Evolutionary conservation across 495 filamentous ascomycete species (phyloP).

Genomic region (Symbiotaphrina buchneri): DNA sequence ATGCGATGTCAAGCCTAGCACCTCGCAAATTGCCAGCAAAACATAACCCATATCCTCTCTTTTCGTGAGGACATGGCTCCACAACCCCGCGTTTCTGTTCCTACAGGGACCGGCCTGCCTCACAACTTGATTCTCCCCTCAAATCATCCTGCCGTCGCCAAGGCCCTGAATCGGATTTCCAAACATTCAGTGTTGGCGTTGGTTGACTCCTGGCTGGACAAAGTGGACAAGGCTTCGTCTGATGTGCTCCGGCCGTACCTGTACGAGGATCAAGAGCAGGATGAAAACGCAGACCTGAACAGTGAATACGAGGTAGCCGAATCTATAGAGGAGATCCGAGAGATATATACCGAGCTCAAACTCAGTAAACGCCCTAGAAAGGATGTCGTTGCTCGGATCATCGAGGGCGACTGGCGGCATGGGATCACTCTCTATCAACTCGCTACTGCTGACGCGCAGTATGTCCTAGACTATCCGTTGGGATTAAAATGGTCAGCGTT

Average conservation of each 20-base stretch:
- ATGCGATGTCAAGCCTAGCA: too few species aligned
- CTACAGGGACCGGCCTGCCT: slow-evolving; percentile 1
- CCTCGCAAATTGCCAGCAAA: too few species aligned
- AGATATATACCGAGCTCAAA: slow-evolving; percentile 32
- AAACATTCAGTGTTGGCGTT: slow-evolving; percentile 46
- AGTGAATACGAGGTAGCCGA: slow-evolving; percentile 35
- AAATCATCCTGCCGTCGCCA: slow-evolving; percentile 35
- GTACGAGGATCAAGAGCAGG: slow-evolving; percentile 21
- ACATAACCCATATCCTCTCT: too few species aligned
- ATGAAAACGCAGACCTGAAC: slow-evolving; percentile 15
- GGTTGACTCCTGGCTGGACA: slow-evolving; percentile 49
- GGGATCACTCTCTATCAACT: slow-evolving; percentile 58
- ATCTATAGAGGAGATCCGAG: slow-evolving; percentile 35
- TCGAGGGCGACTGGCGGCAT: slow-evolving; percentile 58
- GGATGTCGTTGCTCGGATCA: slow-evolving; percentile 53
- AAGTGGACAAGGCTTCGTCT: slow-evolving; percentile 31
- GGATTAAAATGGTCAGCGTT: slow-evolving; percentile 58
- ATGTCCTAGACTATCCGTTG: slow-evolving; percentile 54
- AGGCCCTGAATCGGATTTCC: slow-evolving; percentile 42
- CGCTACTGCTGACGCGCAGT: slow-evolving; percentile 57
- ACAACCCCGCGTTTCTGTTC: slow-evolving; percentile 1
- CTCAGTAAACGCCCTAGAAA: slow-evolving; percentile 41
- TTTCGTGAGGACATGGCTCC: too few species aligned
- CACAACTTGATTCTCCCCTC: slow-evolving; percentile 32
- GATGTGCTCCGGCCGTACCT: slow-evolving; percentile 22